A percentile compares a stretch with the other conserved stretches of the same genome.
Conservation (phyloP, 129 eudicot species). For the Flaveria ramosissima region DNA sequence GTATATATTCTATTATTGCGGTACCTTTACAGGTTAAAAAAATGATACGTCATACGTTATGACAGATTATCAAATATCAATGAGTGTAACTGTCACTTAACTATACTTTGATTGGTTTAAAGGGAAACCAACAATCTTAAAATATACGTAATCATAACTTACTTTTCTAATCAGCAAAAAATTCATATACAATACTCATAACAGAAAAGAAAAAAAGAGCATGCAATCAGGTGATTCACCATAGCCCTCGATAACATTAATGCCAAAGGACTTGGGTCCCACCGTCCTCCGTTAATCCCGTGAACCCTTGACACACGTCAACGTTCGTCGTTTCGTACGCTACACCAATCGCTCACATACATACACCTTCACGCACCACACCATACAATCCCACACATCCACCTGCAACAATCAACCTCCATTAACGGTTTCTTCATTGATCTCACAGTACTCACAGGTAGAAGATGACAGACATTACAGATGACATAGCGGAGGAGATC, state of each 20-base stretch:
- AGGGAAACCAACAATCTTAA: neutral
- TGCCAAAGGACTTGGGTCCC: slow-evolving; percentile 30
- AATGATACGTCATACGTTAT: too few relatives aligned
- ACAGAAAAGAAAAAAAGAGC: neutral
- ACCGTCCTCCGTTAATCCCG: slow-evolving; percentile 34
- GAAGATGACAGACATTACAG: slow-evolving; percentile 81
- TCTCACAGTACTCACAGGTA: neutral
- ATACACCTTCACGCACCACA: slow-evolving; percentile 4
- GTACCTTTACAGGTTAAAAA: too few relatives aligned
- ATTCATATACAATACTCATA: neutral
- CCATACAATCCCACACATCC: slow-evolving; percentile 2
- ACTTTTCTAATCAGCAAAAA: neutral
- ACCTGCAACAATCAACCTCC: slow-evolving; percentile 10
- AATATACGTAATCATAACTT: neutral
- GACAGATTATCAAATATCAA: too few relatives aligned
- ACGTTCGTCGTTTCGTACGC: slow-evolving; percentile 36
- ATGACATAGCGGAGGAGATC: slow-evolving; percentile 98
- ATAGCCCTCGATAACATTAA: slow-evolving; percentile 3
- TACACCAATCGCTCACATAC: slow-evolving; percentile 28
- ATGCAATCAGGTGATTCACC: slow-evolving; percentile 16
- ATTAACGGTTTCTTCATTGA: neutral
- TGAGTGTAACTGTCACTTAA: too few relatives aligned
- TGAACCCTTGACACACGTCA: slow-evolving; percentile 44
- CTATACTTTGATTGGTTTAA: neutral
- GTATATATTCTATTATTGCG: too few relatives aligned